Evolutionary conservation across 2,329 filamentous ascomycete genomes (phyloP).

Genomic region (Emmonsiellopsis sp.): DNA sequence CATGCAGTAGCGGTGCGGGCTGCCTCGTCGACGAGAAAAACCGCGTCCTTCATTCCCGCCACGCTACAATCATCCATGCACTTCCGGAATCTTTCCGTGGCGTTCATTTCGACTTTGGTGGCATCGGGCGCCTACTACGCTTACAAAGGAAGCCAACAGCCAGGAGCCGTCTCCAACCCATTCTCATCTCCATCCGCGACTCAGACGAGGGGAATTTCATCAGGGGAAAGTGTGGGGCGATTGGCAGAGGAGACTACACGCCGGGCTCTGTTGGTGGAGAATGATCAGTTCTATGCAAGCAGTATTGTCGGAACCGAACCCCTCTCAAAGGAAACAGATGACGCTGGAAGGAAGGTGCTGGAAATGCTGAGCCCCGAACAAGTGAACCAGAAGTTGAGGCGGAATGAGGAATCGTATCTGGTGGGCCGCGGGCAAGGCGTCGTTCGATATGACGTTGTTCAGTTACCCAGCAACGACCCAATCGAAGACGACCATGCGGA

Average conservation of each 20-base stretch:
- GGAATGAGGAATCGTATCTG: slow-evolving; percentile 83
- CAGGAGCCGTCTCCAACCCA: slow-evolving; percentile 13
- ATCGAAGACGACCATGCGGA: slow-evolving; percentile 98
- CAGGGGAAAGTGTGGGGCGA: slow-evolving; percentile 15
- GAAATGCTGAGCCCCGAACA: slow-evolving; percentile 97
- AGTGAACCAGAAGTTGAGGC: slow-evolving; percentile 77
- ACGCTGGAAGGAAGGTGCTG: slow-evolving; percentile 73
- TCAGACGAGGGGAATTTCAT: slow-evolving; percentile 19
- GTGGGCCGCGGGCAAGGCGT: slow-evolving; percentile 86
- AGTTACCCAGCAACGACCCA: slow-evolving; percentile 90
- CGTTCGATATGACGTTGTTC: slow-evolving; percentile 86
- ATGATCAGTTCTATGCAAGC: slow-evolving; percentile 81
- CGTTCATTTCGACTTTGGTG: slow-evolving; percentile 38
- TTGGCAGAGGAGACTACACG: slow-evolving; percentile 34
- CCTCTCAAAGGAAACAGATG: slow-evolving; percentile 78
- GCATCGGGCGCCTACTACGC: slow-evolving; percentile 42
- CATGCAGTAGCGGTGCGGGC: slow-evolving; percentile 28
- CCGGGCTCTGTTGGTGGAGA: slow-evolving; percentile 73
- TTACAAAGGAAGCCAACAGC: slow-evolving; percentile 28
- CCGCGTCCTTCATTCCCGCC: slow-evolving; percentile 25
- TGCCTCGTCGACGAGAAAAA: slow-evolving; percentile 23
- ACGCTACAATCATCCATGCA: slow-evolving; percentile 38
- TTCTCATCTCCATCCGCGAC: slow-evolving; percentile 9
- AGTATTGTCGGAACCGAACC: slow-evolving; percentile 77
- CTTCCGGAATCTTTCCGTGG: slow-evolving; percentile 39